Base-by-base conservation (phyloP, 176 grass and related monocot genomes). In the Poa annua region DNA sequence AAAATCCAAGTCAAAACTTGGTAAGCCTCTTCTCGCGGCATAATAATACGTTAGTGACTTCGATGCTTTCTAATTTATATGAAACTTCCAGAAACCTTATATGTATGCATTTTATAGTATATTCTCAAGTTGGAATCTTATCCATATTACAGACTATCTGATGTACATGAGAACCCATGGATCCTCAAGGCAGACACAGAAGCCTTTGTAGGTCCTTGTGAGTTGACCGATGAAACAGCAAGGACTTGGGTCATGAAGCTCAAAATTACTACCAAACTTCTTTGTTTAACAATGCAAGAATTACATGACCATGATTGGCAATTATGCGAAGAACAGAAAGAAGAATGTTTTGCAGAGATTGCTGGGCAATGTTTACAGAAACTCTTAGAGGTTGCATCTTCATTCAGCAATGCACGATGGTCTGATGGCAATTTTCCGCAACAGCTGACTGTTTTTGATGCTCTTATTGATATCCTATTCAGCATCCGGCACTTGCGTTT, bases 211-310 rank as follows among this genome's bases (percentile, higher is more conserved):
- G 63, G 7, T 66, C 63, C 29, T 36, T 3, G 32, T 20, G 63
- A 14, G 6, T 66, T 66, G 29, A 36, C 63, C 32, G 16, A 3
- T 34, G 63, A 66, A 36, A 35, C 15, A 66, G 36, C 63, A 35
- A 16, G 7, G 32, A 66, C 15, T 64, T 64, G 61, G 62, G 15
- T 36, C 63, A 66, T 33, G 32, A 36, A 2, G 63, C 15, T 66
- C 32, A 66, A 36, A 66, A 66, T 36, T 66, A 66, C 63, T 17
- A 65, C 62, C 62, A 65, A 16, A 65, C 62, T 65, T 34, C 6
- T 65, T 16, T 6, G 14, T 65, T 17, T 65, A 17, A 34, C 0
- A 16, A 33, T 17, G 62, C 62, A 26, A 33, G 15, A 66, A 16
- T 66, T 66, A 36, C 29, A 66, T 66, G 63, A 8, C 32, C 63